These are phyloP conservation scores for Leccinum truebloodii DNA, from an alignment of 768 basidiomycete species.

Conservation along the genomic window DNA sequence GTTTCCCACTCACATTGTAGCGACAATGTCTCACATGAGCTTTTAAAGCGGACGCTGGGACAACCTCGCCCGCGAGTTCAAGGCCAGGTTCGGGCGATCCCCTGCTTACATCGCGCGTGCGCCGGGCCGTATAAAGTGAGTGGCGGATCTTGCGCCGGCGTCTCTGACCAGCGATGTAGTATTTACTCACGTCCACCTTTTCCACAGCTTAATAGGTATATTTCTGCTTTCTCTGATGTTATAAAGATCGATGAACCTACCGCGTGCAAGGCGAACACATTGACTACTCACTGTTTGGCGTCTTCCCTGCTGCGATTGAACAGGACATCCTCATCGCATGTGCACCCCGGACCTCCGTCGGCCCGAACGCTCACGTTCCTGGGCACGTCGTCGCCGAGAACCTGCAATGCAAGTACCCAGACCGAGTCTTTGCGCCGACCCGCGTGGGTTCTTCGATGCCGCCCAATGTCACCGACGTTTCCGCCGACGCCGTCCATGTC, in stretches of 20 bases:
- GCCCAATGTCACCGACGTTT: constrained; percentile 33
- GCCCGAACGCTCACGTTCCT: constrained; percentile 30
- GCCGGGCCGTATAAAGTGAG: constrained; percentile 80
- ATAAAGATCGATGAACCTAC: not conserved
- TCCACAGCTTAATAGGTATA: constrained; percentile 37
- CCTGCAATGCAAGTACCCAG: constrained; percentile 56
- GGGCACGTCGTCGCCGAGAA: constrained; percentile 68
- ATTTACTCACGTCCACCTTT: not conserved
- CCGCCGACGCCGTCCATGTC: constrained; percentile 37
- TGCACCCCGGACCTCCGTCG: constrained; percentile 40
- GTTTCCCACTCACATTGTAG: constrained; percentile 11
- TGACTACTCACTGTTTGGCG: constrained; percentile 83
- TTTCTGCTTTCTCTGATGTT: constrained; percentile 1
- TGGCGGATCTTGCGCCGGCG: not conserved
- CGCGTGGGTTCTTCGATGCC: constrained; percentile 17
- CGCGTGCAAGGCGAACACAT: constrained; percentile 69
- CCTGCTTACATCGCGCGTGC: constrained; percentile 75
- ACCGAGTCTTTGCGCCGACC: constrained; percentile 58
- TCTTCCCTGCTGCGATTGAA: constrained; percentile 83
- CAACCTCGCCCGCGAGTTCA: constrained; percentile 60
- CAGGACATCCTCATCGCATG: constrained; percentile 82
- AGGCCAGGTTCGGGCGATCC: constrained; percentile 60
- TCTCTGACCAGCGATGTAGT: not conserved
- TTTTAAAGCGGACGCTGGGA: constrained; percentile 55
- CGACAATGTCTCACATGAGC: not conserved